Percentiles rank a stretch among this genome's conserved stretches.
Conservation (phyloP, 192 early-diverging fungal species). For the Coemansia sp. region DNA sequence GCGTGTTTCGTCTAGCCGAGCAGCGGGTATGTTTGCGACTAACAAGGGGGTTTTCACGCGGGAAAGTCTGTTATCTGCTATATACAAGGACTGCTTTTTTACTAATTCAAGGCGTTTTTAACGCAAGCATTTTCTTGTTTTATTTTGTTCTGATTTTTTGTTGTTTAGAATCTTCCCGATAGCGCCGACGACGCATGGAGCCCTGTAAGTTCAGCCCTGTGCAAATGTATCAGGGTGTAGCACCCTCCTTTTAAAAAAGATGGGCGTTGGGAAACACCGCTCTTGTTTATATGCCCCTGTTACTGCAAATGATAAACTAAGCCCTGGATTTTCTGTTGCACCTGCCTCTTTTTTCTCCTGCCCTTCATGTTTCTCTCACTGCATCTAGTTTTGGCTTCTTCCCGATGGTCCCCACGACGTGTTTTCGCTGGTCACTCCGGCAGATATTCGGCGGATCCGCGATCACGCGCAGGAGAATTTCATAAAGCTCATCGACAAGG, state of each 20-base stretch:
- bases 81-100: neutral
- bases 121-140: too few relatives aligned
- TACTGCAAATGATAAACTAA: neutral
- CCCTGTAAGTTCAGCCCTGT: constrained; percentile 27
- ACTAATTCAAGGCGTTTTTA: neutral
- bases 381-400: constrained; percentile 66
- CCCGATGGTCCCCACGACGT: constrained; percentile 64
- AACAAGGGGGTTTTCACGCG: neutral
- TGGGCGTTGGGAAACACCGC: neutral
- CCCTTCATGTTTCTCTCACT: constrained; percentile 11
- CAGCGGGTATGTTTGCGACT: constrained; percentile 58
- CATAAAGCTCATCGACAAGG: constrained; percentile 71
- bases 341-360: neutral
- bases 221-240: neutral
- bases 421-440: constrained; percentile 77
- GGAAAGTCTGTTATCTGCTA: too few relatives aligned
- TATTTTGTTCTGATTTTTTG: constrained; percentile 1
- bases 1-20: constrained; percentile 81
- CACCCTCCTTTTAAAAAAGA: neutral
- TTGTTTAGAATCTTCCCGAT: constrained; percentile 39
- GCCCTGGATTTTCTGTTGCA: neutral
- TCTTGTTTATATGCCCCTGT: neutral
- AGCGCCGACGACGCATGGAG: constrained; percentile 51
- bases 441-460: constrained; percentile 76
- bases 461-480: constrained; percentile 75